Base-by-base conservation (phyloP, 129 eudicot genomes). In the Ambrosia artemisiifolia region DNA sequence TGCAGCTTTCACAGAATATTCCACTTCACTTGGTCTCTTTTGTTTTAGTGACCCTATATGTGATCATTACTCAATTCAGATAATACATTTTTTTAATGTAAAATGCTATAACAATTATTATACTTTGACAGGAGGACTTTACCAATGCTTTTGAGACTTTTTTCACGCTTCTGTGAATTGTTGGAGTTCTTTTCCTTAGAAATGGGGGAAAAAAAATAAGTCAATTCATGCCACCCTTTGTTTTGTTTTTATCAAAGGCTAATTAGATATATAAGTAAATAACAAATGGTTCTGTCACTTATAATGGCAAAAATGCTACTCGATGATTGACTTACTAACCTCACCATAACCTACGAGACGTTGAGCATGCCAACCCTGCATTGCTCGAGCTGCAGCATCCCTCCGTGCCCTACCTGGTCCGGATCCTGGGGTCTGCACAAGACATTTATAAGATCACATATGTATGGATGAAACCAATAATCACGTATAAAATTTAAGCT, bases 351-450 rank as follows among this genome's bases (percentile, higher is more conserved):
- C 89, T 64, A 70, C 72, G 40, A 81, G 83, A 40, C 96, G 90
- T 55, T 88, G 97, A 57, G 75, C 83, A 72, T 92, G 98, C 98
- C 98, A 92, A 49, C 98, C 92, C 79, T 92, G 96, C 96, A 89
- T 92, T 55, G 98, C 96, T 72, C 98, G 98, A 82, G 96, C 90
- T 62, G 98, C 96, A 77, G 98, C 79, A 73, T 92, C 98, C 81
- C 98, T 89, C 50, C 95, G 78, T 42, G 87, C 97, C 83, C 94
- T 84, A 49, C 96, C 97, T 28, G 96, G 84, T 70, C 77, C 65
- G 79, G 96, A 85, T 69, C 90, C 91, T 19, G 92, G 55, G 20
- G 87, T 74, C 69, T 78, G 93, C 53, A 79, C 17, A 82, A 36
- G 9, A 10, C 44, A 76, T 43, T 67, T 49, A 77, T 65, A 74